Conservation (phyloP, 495 filamentous ascomycete genomes). For the Penicillium canariense region DNA sequence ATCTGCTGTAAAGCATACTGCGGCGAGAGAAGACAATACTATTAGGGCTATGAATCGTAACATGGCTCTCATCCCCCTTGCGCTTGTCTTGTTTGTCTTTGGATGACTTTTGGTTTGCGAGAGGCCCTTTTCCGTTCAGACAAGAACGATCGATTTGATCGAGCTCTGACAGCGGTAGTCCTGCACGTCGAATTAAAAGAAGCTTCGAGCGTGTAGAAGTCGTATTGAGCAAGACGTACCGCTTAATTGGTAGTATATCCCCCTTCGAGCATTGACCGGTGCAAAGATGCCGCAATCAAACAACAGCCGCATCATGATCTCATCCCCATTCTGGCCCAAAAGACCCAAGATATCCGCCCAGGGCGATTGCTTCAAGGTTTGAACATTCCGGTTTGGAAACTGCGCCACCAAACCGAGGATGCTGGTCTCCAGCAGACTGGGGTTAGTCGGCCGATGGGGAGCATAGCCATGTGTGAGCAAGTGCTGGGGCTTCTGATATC, state of each 20-base stretch:
- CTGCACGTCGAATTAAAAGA: conserved; percentile 26
- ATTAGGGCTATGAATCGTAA: conserved; percentile 39
- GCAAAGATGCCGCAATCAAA: conserved; percentile 76
- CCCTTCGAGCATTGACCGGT: conserved; percentile 53
- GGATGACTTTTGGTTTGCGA: not conserved
- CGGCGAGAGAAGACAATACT: conserved; percentile 76
- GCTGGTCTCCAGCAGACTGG: conserved; percentile 33
- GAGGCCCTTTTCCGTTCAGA: not conserved
- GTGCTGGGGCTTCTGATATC: conserved; percentile 60
- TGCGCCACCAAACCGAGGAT: conserved; percentile 54
- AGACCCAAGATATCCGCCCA: conserved; percentile 73
- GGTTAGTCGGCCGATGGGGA: conserved; percentile 39
- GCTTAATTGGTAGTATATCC: conserved; percentile 75
- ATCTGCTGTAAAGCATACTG: conserved; percentile 81
- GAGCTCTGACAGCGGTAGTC: conserved; percentile 46
- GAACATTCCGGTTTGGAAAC: conserved; percentile 68
- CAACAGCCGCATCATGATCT: conserved; percentile 77
- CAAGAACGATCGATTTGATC: conserved; percentile 23
- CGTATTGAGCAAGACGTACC: conserved; percentile 47
- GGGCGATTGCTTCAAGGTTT: conserved; percentile 61
- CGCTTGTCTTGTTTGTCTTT: not conserved
- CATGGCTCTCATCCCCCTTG: not conserved
- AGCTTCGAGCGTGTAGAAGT: too few species aligned
- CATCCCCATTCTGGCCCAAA: conserved; percentile 73
- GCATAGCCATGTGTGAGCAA: conserved; percentile 73